Evolutionary conservation across 2,329 filamentous ascomycete genomes (phyloP).

Genomic region (Fusarium guadeloupense): DNA sequence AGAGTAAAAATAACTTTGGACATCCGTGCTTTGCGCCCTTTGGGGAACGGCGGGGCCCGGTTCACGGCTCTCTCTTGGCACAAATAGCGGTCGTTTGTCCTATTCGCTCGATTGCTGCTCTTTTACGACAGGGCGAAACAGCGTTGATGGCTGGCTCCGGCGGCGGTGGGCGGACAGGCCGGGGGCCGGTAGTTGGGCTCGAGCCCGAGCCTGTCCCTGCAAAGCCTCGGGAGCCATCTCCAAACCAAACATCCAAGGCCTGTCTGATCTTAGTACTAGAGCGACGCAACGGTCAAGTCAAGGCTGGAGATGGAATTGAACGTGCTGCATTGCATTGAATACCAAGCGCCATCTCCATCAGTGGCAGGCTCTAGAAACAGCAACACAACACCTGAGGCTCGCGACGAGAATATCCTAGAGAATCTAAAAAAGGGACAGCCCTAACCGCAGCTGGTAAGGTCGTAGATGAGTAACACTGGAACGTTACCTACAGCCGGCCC

Average conservation of each 20-base stretch:
- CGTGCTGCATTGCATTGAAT: constrained; percentile 24
- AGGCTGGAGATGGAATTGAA: constrained; percentile 11
- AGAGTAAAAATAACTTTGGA: constrained; percentile 47
- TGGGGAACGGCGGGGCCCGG: constrained; percentile 4
- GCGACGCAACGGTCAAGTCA: constrained; percentile 6
- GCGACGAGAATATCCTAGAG: constrained; percentile 30
- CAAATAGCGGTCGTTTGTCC: constrained; percentile 14
- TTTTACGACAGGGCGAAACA: constrained; percentile 20
- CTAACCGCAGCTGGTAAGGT: constrained; percentile 16
- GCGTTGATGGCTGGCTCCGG: constrained; percentile 19
- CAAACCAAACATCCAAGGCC: constrained; percentile 10
- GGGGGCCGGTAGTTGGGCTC: constrained; percentile 36
- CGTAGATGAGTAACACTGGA: constrained; percentile 27
- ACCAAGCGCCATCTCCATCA: constrained; percentile 23
- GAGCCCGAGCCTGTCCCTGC: constrained; percentile 15
- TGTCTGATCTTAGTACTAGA: constrained; percentile 2
- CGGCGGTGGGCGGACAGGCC: constrained; percentile 29
- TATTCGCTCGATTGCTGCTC: constrained; percentile 12
- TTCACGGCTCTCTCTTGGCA: constrained; percentile 17
- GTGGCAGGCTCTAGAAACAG: constrained; percentile 30
- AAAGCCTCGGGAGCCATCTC: constrained; percentile 7
- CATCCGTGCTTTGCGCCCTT: constrained; percentile 33
- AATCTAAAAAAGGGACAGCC: constrained; percentile 34
- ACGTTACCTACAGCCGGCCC: constrained; percentile 34
- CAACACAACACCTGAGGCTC: constrained; percentile 26